phyloP scores from a whole-genome alignment of 345 rosid species.

The Noccaea bulbosa region DNA sequence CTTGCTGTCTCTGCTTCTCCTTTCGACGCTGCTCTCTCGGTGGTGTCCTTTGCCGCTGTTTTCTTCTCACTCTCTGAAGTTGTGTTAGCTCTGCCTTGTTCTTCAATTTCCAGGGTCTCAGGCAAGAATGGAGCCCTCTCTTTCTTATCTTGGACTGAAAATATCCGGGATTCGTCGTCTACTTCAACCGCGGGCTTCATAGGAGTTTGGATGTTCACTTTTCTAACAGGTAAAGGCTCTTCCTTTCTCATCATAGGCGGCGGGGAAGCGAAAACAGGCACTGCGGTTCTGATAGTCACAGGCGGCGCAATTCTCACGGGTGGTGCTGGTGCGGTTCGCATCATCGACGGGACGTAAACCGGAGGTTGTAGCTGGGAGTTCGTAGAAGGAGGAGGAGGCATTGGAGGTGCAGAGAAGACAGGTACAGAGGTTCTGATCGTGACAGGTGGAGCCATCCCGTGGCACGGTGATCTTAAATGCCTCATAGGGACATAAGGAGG shows the following conservation, averaged over 20 bases:
- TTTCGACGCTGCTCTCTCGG: constrained; percentile 31
- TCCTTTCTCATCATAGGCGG: constrained; percentile 46
- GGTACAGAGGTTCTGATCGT: constrained; percentile 79
- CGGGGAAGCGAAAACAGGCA: constrained; percentile 69
- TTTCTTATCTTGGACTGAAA: constrained; percentile 8
- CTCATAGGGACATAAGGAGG: constrained; percentile 81
- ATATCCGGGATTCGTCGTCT: constrained; percentile 31
- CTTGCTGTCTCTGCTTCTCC: constrained; percentile 51
- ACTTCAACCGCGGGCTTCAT: constrained; percentile 27
- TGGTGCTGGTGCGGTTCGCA: constrained; percentile 42
- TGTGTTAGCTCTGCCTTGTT: constrained; percentile 9
- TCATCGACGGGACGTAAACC: constrained; percentile 43
- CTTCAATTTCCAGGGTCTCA: constrained; percentile 29
- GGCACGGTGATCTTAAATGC: constrained; percentile 62
- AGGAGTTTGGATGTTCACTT: constrained; percentile 47
- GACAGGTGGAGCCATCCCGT: constrained; percentile 83
- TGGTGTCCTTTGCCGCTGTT: constrained; percentile 43
- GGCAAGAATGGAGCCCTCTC: constrained; percentile 29
- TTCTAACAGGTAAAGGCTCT: constrained; percentile 40
- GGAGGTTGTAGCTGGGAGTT: constrained; percentile 49
- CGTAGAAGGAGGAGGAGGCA: constrained; percentile 55
- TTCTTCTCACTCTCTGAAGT: constrained; percentile 10
- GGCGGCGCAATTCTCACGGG: constrained; percentile 64
- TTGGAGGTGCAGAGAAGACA: constrained; percentile 84
- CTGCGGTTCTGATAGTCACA: constrained; percentile 72